phyloP scores from a whole-genome alignment of 73 alveolate species.

The Paramecium bursaria region DNA sequence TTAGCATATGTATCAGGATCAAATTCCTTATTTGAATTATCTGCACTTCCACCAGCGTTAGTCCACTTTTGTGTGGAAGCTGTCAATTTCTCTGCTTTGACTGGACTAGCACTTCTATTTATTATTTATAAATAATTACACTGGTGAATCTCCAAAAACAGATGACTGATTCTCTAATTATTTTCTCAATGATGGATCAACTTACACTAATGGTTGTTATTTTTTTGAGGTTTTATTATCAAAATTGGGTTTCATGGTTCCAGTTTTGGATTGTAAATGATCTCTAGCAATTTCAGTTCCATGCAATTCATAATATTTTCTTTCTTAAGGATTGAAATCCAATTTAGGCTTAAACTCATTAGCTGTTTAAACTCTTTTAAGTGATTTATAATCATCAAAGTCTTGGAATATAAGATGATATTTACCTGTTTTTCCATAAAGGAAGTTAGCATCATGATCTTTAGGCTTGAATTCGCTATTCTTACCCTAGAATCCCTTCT shows the following conservation, averaged over 20 bases:
- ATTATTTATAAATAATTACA: not conserved
- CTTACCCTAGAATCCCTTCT: no score
- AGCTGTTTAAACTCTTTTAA: conserved; percentile 23
- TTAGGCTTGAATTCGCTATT: no score
- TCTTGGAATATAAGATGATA: no score
- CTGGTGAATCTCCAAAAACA: conserved; percentile 55
- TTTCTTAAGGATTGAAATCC: conserved; percentile 23
- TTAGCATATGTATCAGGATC: conserved; percentile 61
- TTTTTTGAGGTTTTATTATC: not conserved
- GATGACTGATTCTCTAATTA: conserved; percentile 4
- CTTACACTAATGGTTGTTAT: conserved; percentile 27
- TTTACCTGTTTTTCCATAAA: no score
- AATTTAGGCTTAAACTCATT: conserved; percentile 52
- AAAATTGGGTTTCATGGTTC: not conserved
- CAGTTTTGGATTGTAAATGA: conserved; percentile 39
- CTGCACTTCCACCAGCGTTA: conserved; percentile 36
- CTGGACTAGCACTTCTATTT: not conserved
- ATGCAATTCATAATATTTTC: conserved; percentile 51
- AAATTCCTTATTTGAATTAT: conserved; percentile 25
- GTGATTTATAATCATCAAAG: conserved; percentile 55
- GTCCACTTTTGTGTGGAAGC: conserved; percentile 60
- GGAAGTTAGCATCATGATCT: no score
- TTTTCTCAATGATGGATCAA: conserved; percentile 38
- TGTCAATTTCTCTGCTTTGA: conserved; percentile 33
- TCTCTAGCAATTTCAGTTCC: conserved; percentile 61